These are phyloP conservation scores for Bombardia bombarda DNA, from an alignment of 495 filamentous ascomycete genomes.

Conservation along the genomic window DNA sequence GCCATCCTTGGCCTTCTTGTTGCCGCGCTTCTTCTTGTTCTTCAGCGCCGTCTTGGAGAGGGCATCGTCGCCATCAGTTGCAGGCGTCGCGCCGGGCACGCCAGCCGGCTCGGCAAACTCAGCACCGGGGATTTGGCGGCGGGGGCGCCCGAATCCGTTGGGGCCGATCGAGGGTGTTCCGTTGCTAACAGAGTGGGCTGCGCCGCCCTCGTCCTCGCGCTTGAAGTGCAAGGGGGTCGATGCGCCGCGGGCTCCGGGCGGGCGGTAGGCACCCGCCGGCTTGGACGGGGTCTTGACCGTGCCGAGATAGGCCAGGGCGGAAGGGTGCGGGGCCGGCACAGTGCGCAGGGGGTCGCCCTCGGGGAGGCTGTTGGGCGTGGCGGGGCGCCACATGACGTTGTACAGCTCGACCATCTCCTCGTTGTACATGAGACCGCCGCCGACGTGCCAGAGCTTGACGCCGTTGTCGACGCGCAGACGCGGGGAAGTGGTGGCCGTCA, in stretches of 20 bases:
- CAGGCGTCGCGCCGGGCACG: slow-evolving; percentile 73
- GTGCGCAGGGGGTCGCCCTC: slow-evolving; percentile 67
- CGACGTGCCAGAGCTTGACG: slow-evolving; percentile 89
- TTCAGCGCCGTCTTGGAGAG: slow-evolving; percentile 84
- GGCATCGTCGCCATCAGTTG: slow-evolving; percentile 55
- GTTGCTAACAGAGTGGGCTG: slow-evolving; percentile 74
- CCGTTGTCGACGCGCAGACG: slow-evolving; percentile 94
- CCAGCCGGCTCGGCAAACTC: slow-evolving; percentile 34
- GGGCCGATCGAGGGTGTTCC: slow-evolving; percentile 56
- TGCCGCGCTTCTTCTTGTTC: slow-evolving; percentile 98
- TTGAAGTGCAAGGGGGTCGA: slow-evolving; percentile 90
- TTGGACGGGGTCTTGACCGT: slow-evolving; percentile 89
- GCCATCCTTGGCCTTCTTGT: slow-evolving; percentile 82
- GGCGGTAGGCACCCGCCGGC: slow-evolving; percentile 89
- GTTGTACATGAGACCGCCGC: slow-evolving; percentile 85
- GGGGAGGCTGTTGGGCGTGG: slow-evolving; percentile 50
- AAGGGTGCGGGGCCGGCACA: slow-evolving; percentile 73
- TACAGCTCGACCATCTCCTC: slow-evolving; percentile 92
- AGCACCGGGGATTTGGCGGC: slow-evolving; percentile 47
- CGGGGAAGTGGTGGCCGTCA: slow-evolving; percentile 94
- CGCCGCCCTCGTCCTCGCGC: slow-evolving; percentile 93
- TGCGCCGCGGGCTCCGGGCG: slow-evolving; percentile 88
- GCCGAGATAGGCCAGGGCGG: slow-evolving; percentile 72
- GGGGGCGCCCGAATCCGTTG: slow-evolving; percentile 72
- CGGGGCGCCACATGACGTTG: slow-evolving; percentile 83